These are phyloP conservation scores for Cyclotella cryptica DNA, from an alignment of 108 stramenopile genomes.

Conservation along the genomic window DNA sequence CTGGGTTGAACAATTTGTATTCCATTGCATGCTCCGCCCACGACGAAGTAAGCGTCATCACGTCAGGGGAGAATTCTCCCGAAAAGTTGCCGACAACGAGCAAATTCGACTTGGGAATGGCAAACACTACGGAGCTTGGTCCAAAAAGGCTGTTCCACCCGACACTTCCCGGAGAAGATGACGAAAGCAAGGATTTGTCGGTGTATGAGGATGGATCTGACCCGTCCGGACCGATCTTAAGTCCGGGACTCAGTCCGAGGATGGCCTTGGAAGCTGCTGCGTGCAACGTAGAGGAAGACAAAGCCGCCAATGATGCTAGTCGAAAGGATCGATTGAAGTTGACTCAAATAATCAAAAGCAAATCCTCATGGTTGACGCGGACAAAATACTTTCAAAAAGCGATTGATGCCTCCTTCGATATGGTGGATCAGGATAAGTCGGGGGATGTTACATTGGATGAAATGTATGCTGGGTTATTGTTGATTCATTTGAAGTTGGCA, in stretches of 20 bases:
- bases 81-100: neutral
- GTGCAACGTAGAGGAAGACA: neutral
- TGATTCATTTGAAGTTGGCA: conserved; percentile 83
- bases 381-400: conserved; percentile 61
- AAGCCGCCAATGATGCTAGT: neutral
- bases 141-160: neutral
- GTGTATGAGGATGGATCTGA: neutral
- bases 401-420: conserved; percentile 64
- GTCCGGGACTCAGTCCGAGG: neutral
- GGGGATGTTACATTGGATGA: conserved; percentile 80
- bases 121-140: neutral
- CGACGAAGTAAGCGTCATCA: neutral
- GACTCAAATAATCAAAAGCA: neutral
- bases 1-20: conserved; percentile 3
- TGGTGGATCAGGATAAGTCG: conserved; percentile 69
- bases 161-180: conserved; percentile 19
- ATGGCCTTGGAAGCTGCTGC: neutral
- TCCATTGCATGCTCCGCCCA: neutral
- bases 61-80: neutral
- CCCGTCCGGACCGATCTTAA: neutral
- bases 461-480: conserved; percentile 76
- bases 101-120: neutral
- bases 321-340: neutral
- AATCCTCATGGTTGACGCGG: conserved; percentile 48
- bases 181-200: neutral